phyloP scores from a whole-genome alignment of 129 eudicot species.

The Centella asiatica region DNA sequence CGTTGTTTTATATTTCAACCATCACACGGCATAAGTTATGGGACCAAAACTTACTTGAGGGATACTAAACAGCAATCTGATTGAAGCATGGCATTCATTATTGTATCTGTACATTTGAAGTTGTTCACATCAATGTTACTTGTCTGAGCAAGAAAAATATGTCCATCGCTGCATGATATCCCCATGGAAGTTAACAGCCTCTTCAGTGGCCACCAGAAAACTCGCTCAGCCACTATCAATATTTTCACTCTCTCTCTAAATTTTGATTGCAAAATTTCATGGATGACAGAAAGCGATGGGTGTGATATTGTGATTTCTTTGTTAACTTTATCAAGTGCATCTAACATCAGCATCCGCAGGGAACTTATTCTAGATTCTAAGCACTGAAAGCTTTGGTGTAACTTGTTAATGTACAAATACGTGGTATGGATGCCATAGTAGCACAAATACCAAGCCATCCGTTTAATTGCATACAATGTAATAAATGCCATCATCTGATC shows the following conservation, averaged over 20 bases:
- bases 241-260: conserved; percentile 11
- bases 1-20: too few species aligned
- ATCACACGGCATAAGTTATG: too few species aligned
- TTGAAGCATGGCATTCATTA: conserved; percentile 8
- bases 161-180: conserved; percentile 21
- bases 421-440: conserved; percentile 37
- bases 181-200: conserved; percentile 31
- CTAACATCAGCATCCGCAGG: conserved; percentile 20
- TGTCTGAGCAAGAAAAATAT: not conserved
- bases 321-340: conserved; percentile 21
- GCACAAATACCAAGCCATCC: conserved; percentile 43
- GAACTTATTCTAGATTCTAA: conserved; percentile 21
- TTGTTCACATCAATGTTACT: conserved; percentile 4
- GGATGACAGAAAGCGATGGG: conserved; percentile 32
- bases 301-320: conserved; percentile 24
- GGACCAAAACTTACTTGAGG: conserved; percentile 24
- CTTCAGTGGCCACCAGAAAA: conserved; percentile 37
- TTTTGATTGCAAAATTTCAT: conserved; percentile 23
- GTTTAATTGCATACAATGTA: conserved; percentile 38
- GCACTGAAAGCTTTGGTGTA: conserved; percentile 22
- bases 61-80: conserved; percentile 27
- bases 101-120: conserved; percentile 6
- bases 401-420: conserved; percentile 22
- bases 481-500: conserved; percentile 12
- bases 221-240: conserved; percentile 35